Evolutionary conservation across 75 land plant genomes (phyloP).

Genomic region (Selaginella moellendorffii): DNA sequence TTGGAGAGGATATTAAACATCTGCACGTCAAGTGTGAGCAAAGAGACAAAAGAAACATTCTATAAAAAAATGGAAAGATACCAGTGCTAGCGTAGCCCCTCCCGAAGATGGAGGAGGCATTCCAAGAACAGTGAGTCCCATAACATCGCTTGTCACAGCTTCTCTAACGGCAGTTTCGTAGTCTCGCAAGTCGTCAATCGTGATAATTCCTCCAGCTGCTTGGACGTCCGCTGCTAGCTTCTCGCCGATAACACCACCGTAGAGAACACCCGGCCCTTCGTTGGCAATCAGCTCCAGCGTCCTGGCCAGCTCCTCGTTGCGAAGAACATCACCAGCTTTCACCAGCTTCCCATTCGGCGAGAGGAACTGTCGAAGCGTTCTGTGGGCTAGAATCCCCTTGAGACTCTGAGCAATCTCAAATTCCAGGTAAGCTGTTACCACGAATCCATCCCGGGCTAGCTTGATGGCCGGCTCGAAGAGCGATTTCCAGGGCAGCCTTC

Average conservation of each 20-base stretch:
- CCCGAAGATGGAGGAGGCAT: slow-evolving; percentile 97
- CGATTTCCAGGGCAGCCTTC: slow-evolving; percentile 53
- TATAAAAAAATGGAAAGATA: slow-evolving; percentile 21
- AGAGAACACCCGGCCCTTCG: slow-evolving; percentile 59
- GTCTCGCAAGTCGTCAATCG: slow-evolving; percentile 52
- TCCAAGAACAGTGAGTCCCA: slow-evolving; percentile 61
- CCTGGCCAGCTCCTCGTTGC: slow-evolving; percentile 34
- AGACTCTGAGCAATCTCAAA: not conserved
- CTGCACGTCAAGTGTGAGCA: slow-evolving; percentile 19
- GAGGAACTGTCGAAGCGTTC: slow-evolving; percentile 38
- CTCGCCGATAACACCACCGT: slow-evolving; percentile 62
- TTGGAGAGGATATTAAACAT: slow-evolving; percentile 56
- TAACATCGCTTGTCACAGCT: slow-evolving; percentile 40
- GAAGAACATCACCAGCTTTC: slow-evolving; percentile 46
- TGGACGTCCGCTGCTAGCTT: slow-evolving; percentile 54
- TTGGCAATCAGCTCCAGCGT: slow-evolving; percentile 42
- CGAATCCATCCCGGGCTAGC: slow-evolving; percentile 60
- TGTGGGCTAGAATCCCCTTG: slow-evolving; percentile 35
- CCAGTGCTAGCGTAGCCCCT: slow-evolving; percentile 50
- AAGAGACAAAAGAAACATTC: not conserved
- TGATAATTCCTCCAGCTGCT: slow-evolving; percentile 61
- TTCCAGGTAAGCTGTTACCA: slow-evolving; percentile 45
- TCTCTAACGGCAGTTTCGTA: slow-evolving; percentile 43
- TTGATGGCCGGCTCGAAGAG: slow-evolving; percentile 58
- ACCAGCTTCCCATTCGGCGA: slow-evolving; percentile 54